Evolutionary conservation across 2,329 filamentous ascomycete genomes (phyloP).

Genomic region (Emmonsiellopsis sp.): DNA sequence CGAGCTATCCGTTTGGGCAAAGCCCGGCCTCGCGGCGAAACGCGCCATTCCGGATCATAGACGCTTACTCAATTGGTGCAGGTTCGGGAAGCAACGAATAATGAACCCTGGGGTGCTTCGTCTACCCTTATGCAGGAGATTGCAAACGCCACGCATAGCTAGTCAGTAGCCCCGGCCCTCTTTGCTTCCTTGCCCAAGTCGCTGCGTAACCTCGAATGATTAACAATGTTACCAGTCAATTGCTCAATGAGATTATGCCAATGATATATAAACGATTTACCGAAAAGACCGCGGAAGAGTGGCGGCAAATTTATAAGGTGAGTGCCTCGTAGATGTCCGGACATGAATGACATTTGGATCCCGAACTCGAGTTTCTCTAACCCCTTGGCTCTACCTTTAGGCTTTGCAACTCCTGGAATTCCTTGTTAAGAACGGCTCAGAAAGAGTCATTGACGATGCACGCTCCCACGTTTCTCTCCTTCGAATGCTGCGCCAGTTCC

Average conservation of each 20-base stretch:
- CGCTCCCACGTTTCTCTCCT: constrained; percentile 88
- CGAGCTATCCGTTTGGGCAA: neutral
- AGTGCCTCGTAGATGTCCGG: neutral
- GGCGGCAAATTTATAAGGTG: constrained; percentile 98
- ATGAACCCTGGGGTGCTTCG: constrained; percentile 90
- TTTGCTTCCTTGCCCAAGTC: constrained; percentile 7
- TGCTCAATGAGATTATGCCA: constrained; percentile 98
- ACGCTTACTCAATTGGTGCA: constrained; percentile 29
- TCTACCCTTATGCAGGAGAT: constrained; percentile 93
- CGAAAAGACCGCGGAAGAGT: constrained; percentile 95
- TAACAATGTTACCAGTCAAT: constrained; percentile 54
- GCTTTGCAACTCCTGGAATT: constrained; percentile 66
- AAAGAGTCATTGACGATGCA: constrained; percentile 94
- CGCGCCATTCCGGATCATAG: neutral
- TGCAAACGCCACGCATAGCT: constrained; percentile 94
- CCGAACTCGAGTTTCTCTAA: neutral
- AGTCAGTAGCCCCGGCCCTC: constrained; percentile 59
- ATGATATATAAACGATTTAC: constrained; percentile 99
- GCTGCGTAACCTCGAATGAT: constrained; percentile 4
- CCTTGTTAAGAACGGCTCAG: constrained; percentile 94
- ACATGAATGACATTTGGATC: neutral
- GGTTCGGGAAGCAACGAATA: constrained; percentile 97
- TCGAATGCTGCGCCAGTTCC: constrained; percentile 97
- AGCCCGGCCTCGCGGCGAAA: constrained; percentile 1
- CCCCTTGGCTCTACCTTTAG: constrained; percentile 23